These are phyloP conservation scores for Ascochyta viciae-villosae DNA, from an alignment of 2,329 filamentous ascomycete genomes.

Conservation along the genomic window DNA sequence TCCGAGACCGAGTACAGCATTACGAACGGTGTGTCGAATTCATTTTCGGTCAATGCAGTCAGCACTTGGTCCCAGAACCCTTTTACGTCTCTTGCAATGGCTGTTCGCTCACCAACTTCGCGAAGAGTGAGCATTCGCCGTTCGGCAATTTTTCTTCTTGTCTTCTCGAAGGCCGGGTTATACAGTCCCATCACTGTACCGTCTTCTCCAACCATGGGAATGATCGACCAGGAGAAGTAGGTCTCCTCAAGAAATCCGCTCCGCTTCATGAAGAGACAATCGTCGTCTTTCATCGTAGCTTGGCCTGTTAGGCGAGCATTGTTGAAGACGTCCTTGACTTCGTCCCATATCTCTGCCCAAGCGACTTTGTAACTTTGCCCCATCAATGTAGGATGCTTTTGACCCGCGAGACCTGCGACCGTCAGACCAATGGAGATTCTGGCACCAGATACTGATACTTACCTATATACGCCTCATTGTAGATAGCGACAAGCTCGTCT, in stretches of 20 bases:
- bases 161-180: slow-evolving; percentile 84
- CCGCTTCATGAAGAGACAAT: slow-evolving; percentile 74
- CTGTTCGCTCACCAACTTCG: slow-evolving; percentile 78
- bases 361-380: slow-evolving; percentile 72
- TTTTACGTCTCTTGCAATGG: slow-evolving; percentile 73
- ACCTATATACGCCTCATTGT: slow-evolving; percentile 72
- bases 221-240: slow-evolving; percentile 83
- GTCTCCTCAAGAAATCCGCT: slow-evolving; percentile 77
- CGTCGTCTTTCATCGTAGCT: slow-evolving; percentile 85
- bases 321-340: slow-evolving; percentile 71
- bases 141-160: slow-evolving; percentile 77
- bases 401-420: slow-evolving; percentile 65
- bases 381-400: slow-evolving; percentile 80
- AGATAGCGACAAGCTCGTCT: slow-evolving; percentile 70
- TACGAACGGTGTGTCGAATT: slow-evolving; percentile 77
- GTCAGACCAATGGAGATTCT: slow-evolving; percentile 1
- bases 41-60: slow-evolving; percentile 74
- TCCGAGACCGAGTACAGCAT: slow-evolving; percentile 79
- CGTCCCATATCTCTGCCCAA: slow-evolving; percentile 78
- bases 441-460: neutral
- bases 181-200: slow-evolving; percentile 78
- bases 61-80: slow-evolving; percentile 77
- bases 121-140: slow-evolving; percentile 79
- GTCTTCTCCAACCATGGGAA: slow-evolving; percentile 76
- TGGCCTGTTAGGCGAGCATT: slow-evolving; percentile 73